phyloP scores from a whole-genome alignment of 495 filamentous ascomycete species.

The Chaetomium fimeti region DNA sequence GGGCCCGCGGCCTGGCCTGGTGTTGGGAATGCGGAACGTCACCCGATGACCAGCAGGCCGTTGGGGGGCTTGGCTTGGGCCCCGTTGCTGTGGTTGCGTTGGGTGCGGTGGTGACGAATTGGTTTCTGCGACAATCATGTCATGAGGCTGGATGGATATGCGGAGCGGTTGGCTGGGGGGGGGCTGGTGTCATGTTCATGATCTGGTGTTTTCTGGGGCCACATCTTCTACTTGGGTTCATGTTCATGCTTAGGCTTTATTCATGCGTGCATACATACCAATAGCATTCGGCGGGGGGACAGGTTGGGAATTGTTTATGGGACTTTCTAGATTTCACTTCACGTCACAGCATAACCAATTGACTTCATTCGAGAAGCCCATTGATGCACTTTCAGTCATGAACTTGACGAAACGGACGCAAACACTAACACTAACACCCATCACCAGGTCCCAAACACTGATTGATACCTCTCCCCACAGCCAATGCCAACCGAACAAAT shows the following conservation, averaged over 20 bases:
- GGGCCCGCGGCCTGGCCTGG: too few species aligned
- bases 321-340: not conserved
- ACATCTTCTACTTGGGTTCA: not conserved
- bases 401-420: too few species aligned
- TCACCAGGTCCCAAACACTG: not conserved
- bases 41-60: not conserved
- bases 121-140: not conserved
- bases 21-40: not conserved
- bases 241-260: not conserved
- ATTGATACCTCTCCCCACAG: not conserved
- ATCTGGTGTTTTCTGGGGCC: constrained; percentile 8
- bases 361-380: not conserved
- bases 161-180: not conserved
- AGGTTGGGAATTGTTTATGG: not conserved
- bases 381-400: too few species aligned
- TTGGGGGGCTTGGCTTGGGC: not conserved
- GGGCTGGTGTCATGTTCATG: constrained; percentile 2
- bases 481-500: not conserved
- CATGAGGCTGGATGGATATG: not conserved
- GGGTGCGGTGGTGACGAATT: not conserved
- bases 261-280: constrained; percentile 12
- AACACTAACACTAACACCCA: not conserved
- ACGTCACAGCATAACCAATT: not conserved
- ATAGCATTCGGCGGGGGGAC: not conserved
- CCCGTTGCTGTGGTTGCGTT: not conserved